Conservation (phyloP, 2,329 filamentous ascomycete species). For the Lithohypha guttulata region DNA sequence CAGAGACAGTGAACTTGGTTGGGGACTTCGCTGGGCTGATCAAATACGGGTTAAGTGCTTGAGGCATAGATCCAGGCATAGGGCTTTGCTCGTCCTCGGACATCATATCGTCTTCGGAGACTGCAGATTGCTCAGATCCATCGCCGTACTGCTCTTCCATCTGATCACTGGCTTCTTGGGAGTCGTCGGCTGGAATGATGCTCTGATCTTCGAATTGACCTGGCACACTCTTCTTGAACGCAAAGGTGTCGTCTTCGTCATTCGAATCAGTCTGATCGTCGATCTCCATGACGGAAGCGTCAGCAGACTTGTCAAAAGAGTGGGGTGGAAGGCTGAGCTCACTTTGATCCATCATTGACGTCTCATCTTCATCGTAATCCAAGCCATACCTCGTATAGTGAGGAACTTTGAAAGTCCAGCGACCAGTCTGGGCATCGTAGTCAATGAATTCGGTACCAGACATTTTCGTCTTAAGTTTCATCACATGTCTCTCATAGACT, state of each 20-base stretch:
- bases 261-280: slow-evolving; percentile 22
- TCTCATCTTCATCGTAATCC: slow-evolving; percentile 65
- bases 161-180: slow-evolving; percentile 74
- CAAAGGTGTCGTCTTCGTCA: slow-evolving; percentile 46
- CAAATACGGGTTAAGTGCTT: slow-evolving; percentile 36
- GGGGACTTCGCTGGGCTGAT: slow-evolving; percentile 15
- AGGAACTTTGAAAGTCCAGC: slow-evolving; percentile 87
- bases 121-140: slow-evolving; percentile 54
- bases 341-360: slow-evolving; percentile 43
- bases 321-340: slow-evolving; percentile 42
- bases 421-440: slow-evolving; percentile 68
- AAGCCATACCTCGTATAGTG: slow-evolving; percentile 95
- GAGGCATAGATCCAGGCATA: slow-evolving; percentile 67
- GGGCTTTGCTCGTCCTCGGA: slow-evolving; percentile 58
- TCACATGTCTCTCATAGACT: slow-evolving; percentile 68
- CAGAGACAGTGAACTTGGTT: slow-evolving; percentile 23
- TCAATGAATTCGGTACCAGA: slow-evolving; percentile 68
- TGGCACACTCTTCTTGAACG: slow-evolving; percentile 52
- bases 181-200: slow-evolving; percentile 36
- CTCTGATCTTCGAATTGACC: slow-evolving; percentile 66
- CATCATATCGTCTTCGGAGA: slow-evolving; percentile 41
- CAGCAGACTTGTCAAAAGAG: slow-evolving; percentile 24
- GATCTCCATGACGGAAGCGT: slow-evolving; percentile 21
- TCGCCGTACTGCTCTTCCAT: slow-evolving; percentile 60
- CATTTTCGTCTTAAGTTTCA: slow-evolving; percentile 68